These are phyloP conservation scores for Pinus taeda DNA, from an alignment of 75 land plant genomes.

Conservation along the genomic window DNA sequence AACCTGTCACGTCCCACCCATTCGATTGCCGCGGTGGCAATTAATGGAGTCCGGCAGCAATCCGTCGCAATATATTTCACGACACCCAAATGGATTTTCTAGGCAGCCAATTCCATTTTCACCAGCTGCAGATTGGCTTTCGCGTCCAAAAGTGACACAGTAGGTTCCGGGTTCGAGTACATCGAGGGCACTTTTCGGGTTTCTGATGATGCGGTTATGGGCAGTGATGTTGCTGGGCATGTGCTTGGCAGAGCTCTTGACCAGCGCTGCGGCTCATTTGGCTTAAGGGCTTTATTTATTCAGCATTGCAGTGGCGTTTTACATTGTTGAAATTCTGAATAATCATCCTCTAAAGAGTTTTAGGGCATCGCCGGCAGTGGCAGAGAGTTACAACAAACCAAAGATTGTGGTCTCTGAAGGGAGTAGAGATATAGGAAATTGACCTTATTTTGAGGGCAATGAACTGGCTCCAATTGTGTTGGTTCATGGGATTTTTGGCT, in stretches of 20 bases:
- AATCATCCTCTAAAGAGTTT: slow-evolving; percentile 12
- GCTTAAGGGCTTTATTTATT: slow-evolving; percentile 66
- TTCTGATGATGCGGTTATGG: slow-evolving; percentile 30
- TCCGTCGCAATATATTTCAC: too few species aligned
- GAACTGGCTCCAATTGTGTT: slow-evolving; percentile 76
- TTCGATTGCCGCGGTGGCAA: too few species aligned
- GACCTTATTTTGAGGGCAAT: slow-evolving; percentile 31
- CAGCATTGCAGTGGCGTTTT: slow-evolving; percentile 69
- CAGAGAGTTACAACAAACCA: not conserved
- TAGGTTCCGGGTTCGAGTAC: too few species aligned
- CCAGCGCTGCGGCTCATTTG: slow-evolving; percentile 68
- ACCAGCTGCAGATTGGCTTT: too few species aligned
- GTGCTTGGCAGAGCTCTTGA: slow-evolving; percentile 46
- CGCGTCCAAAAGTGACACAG: too few species aligned
- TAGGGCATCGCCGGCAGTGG: not conserved
- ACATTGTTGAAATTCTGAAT: slow-evolving; percentile 36
- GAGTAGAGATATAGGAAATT: not conserved
- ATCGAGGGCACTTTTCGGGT: too few species aligned
- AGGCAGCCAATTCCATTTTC: too few species aligned
- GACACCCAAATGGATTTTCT: too few species aligned
- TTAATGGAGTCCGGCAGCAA: too few species aligned
- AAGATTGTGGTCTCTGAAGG: not conserved
- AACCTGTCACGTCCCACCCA: too few species aligned
- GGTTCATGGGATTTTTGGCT: slow-evolving; percentile 96
- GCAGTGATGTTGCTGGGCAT: slow-evolving; percentile 10